phyloP scores from a whole-genome alignment of 2,329 filamentous ascomycete genomes.

The Pyrenophora teres region DNA sequence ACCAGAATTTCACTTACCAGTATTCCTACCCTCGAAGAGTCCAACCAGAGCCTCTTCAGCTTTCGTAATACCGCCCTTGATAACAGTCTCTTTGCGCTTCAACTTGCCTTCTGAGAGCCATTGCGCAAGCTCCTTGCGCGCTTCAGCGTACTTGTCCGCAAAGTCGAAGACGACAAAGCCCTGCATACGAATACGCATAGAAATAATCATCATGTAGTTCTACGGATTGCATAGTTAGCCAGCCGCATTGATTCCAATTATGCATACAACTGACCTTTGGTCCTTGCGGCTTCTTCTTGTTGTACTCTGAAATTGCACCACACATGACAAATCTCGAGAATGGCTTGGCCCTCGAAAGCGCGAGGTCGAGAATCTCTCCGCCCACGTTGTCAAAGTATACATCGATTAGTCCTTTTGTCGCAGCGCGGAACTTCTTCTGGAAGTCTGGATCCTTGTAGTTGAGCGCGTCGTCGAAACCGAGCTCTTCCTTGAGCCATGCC shows the following conservation, averaged over 20 bases:
- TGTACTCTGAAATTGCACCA: constrained; percentile 53
- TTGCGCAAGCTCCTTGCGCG: constrained; percentile 63
- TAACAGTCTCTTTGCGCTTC: constrained; percentile 71
- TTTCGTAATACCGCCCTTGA: constrained; percentile 68
- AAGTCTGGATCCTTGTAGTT: constrained; percentile 61
- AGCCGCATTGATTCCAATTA: no score
- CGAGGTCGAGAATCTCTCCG: constrained; percentile 55
- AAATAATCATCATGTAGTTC: constrained; percentile 53
- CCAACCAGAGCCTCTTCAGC: constrained; percentile 67
- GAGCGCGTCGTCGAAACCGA: constrained; percentile 60
- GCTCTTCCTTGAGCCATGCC: constrained; percentile 57
- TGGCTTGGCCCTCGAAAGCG: constrained; percentile 50
- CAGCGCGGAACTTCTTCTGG: constrained; percentile 53
- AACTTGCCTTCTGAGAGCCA: constrained; percentile 75
- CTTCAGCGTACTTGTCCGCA: constrained; percentile 60
- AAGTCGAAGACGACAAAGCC: constrained; percentile 75
- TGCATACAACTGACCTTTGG: constrained; percentile 47
- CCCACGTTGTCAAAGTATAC: constrained; percentile 60
- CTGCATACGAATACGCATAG: constrained; percentile 52
- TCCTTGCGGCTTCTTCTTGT: constrained; percentile 54
- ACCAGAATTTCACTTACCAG: constrained; percentile 57
- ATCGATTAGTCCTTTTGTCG: constrained; percentile 56
- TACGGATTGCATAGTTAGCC: constrained; percentile 14
- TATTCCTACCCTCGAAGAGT: constrained; percentile 72
- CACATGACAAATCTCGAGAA: constrained; percentile 52